Conservation (phyloP, 306 rosid genomes). For the Vicia villosa region DNA sequence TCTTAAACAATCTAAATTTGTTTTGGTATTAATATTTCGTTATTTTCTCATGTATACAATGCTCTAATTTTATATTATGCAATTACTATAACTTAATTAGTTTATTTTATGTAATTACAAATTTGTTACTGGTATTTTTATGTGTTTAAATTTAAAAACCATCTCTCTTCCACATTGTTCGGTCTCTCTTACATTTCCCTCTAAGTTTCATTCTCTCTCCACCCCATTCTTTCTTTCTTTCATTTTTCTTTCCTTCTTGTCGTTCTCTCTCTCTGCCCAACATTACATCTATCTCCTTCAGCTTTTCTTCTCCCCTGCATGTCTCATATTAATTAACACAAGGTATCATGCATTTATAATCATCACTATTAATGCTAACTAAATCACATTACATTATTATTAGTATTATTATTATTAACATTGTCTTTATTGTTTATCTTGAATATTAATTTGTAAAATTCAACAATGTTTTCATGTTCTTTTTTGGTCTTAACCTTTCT, state of each 20-base stretch:
- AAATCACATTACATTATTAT: not conserved
- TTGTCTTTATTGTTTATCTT: not conserved
- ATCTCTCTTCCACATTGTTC: slow-evolving; percentile 48
- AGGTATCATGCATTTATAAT: slow-evolving; percentile 38
- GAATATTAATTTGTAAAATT: not conserved
- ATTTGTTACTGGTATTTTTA: too few relatives aligned
- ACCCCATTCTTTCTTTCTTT: slow-evolving; percentile 24
- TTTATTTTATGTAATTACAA: too few relatives aligned
- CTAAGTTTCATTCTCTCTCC: slow-evolving; percentile 35
- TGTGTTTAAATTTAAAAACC: too few relatives aligned
- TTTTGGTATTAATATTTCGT: too few relatives aligned
- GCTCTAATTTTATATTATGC: too few relatives aligned
- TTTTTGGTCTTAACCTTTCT: not conserved
- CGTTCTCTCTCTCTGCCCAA: slow-evolving; percentile 21
- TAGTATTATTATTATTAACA: not conserved
- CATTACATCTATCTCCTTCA: slow-evolving; percentile 25
- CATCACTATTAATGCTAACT: not conserved
- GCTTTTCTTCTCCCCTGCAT: slow-evolving; percentile 32
- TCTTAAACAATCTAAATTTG: too few relatives aligned
- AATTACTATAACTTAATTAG: too few relatives aligned
- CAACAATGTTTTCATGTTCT: slow-evolving; percentile 19
- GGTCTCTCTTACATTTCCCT: slow-evolving; percentile 48
- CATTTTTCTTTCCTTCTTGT: not conserved
- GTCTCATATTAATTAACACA: slow-evolving; percentile 40
- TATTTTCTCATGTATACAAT: too few relatives aligned